Base-by-base conservation (phyloP, 2,329 filamentous ascomycete species). In the Dryadomyces sulphureus region DNA sequence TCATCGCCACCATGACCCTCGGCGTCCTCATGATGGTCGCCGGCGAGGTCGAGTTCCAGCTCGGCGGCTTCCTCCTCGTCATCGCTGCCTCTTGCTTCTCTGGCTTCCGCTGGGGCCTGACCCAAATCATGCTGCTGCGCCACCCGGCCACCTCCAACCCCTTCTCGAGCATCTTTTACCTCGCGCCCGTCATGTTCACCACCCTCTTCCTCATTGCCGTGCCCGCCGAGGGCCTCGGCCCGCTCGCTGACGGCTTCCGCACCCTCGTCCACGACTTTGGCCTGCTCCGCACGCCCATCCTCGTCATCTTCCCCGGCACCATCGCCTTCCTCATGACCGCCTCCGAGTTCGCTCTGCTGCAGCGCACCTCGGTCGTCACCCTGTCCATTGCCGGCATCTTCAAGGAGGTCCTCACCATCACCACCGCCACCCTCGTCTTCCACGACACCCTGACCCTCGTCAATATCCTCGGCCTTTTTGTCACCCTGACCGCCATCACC, bases 21-120 rank as follows among this genome's bases (percentile, higher is more conserved):
- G 92, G 92, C 49, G 90, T 98, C 8, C 73, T 98, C 50, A 93
- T 96, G 79, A 98, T 98, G 92, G 92, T 96, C 0, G 87, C 88
- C 6, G 92, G 90, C 50, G 92, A 98, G 65, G 81, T 93, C 34
- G 80, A 87, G 43, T 98, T 98, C 64, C 79, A 88, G 55, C 70
- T 82, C 0, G 72, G 86, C 25, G 92, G 92, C 38, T 98, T 98
- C 62, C 65, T 87, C 41, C 81, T 98, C 52, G 84, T 96, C 65
- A 96, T 98, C 62, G 80, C 82, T 0, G 89, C 92, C 12, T 86
- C 88, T 45, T 92, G 94, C 65, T 94, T 94, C 60, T 94, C 88
- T 2, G 92, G 92, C 46, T 94, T 98, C 67, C 82, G 92, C 55
- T 98, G 92, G 92, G 86, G 79, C n/a, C 68, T 98, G n/a, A 96